Conservation (phyloP, 495 filamentous ascomycete species). For the Cercophora samala region DNA sequence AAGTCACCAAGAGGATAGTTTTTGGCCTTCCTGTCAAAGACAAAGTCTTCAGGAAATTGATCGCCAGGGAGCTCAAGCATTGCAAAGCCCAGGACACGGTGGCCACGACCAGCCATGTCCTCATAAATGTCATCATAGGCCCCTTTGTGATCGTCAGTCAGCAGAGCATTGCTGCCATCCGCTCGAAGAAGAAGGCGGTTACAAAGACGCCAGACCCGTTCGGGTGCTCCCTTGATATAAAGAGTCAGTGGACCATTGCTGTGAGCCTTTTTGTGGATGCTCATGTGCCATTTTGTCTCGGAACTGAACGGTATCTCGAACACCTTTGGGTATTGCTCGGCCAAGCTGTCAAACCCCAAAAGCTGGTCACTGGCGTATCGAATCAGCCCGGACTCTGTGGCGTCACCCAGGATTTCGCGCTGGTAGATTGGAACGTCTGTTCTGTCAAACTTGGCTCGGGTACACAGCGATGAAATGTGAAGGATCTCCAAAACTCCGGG, state of each 20-base stretch:
- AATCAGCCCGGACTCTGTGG: conserved; percentile 29
- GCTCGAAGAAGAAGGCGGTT: conserved; percentile 43
- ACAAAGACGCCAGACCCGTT: conserved; percentile 34
- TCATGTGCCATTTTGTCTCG: conserved; percentile 56
- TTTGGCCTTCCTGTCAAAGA: conserved; percentile 34
- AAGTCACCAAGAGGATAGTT: conserved; percentile 31
- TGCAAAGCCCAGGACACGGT: conserved; percentile 56
- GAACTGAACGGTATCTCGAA: conserved; percentile 61
- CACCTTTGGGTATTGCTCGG: conserved; percentile 20
- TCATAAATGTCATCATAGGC: conserved; percentile 46
- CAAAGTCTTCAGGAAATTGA: conserved; percentile 15
- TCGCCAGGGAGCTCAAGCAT: conserved; percentile 15
- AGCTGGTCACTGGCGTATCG: conserved; percentile 37
- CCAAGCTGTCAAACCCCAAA: conserved; percentile 33
- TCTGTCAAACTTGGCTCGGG: conserved; percentile 24
- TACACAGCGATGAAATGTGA: conserved; percentile 31
- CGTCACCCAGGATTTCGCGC: conserved; percentile 22
- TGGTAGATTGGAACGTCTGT: conserved; percentile 23
- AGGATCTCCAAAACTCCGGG: conserved; percentile 57
- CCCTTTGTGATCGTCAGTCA: conserved; percentile 36
- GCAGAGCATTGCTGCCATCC: conserved; percentile 23
- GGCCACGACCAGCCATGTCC: conserved; percentile 52
- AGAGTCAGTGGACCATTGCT: conserved; percentile 30
- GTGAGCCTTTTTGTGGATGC: conserved; percentile 40
- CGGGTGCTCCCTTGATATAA: conserved; percentile 57